Percentiles rank a stretch among this genome's conserved stretches.
Conservation (phyloP, 768 basidiomycete genomes). For the Hydnum rufescens region DNA sequence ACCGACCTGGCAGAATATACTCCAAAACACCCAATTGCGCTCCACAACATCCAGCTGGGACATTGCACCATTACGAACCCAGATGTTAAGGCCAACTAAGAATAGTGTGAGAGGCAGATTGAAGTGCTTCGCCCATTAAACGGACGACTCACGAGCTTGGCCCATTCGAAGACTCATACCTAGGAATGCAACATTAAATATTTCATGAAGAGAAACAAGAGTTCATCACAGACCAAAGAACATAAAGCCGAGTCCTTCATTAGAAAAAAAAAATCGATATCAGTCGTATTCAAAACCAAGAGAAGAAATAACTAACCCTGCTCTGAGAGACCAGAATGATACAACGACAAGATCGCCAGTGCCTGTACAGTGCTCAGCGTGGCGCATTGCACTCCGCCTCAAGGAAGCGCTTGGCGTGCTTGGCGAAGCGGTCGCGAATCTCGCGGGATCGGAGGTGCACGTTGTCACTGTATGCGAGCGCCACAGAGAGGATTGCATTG, state of each 20-base stretch:
- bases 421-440: constrained; percentile 19
- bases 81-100: not conserved
- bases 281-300: not conserved
- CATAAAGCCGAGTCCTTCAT: constrained; percentile 20
- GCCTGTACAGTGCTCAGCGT: constrained; percentile 25
- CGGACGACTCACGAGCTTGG: constrained; percentile 32
- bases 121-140: constrained; percentile 38
- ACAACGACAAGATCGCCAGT: constrained; percentile 22
- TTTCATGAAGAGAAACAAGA: not conserved
- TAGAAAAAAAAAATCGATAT: not conserved
- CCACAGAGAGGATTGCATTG: constrained; percentile 37
- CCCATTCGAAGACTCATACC: constrained; percentile 39
- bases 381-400: constrained; percentile 24
- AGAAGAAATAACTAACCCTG: constrained; percentile 15
- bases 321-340: constrained; percentile 22
- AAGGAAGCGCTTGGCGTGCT: constrained; percentile 22
- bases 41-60: constrained; percentile 33
- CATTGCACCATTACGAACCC: constrained; percentile 34
- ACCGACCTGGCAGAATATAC: constrained; percentile 32
- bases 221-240: constrained; percentile 22
- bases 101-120: constrained; percentile 19
- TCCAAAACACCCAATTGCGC: constrained; percentile 42
- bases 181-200: constrained; percentile 11
- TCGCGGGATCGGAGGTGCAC: constrained; percentile 16
- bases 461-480: constrained; percentile 22